phyloP scores from a whole-genome alignment of 305 asterid species.

The Fraxinus baroniana region DNA sequence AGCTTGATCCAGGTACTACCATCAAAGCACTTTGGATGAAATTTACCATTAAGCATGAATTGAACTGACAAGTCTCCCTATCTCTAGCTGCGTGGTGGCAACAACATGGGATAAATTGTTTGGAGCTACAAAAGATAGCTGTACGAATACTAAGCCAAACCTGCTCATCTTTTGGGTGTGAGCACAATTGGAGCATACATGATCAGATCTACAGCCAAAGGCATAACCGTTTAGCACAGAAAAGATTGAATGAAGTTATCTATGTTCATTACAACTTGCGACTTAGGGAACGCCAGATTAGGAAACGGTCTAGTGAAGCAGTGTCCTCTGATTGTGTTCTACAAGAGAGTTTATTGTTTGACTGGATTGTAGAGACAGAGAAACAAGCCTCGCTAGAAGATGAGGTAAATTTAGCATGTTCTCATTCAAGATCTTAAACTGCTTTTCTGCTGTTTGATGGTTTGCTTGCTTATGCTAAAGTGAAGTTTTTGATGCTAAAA shows the following conservation, averaged over 20 bases:
- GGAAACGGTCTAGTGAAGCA: conserved; percentile 58
- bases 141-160: conserved; percentile 91
- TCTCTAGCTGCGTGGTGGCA: conserved; percentile 95
- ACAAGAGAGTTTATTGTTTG: conserved; percentile 65
- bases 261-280: conserved; percentile 88
- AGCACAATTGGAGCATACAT: conserved; percentile 86
- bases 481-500: background rate
- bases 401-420: conserved; percentile 55
- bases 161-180: conserved; percentile 84
- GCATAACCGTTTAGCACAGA: conserved; percentile 68
- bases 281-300: conserved; percentile 80
- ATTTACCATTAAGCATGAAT: conserved; percentile 21
- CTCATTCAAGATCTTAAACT: conserved; percentile 1
- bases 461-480: conserved; percentile 5
- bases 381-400: conserved; percentile 68
- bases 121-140: conserved; percentile 87
- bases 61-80: conserved; percentile 32
- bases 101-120: conserved; percentile 87
- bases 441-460: background rate
- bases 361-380: conserved; percentile 81
- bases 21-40: conserved; percentile 23
- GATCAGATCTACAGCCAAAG: conserved; percentile 65
- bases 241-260: conserved; percentile 61
- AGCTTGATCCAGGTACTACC: conserved; percentile 84
- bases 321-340: conserved; percentile 56